Base-by-base conservation (phyloP, 2,329 filamentous ascomycete genomes). In the Penicillium sp. region DNA sequence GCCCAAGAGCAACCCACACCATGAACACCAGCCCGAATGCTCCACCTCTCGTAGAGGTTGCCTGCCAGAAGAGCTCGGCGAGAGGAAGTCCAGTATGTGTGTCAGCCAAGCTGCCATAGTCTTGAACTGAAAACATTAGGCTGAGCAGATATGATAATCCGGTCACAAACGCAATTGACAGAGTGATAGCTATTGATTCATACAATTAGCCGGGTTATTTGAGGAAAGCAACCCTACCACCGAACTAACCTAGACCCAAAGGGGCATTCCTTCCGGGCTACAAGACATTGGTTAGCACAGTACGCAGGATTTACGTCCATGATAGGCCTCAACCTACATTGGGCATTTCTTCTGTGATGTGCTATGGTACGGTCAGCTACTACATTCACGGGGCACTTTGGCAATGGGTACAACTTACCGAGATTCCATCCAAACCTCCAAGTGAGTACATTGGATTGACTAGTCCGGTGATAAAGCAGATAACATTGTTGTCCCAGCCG, bases 1-100 rank as follows among this genome's bases (percentile, higher is more conserved):
- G 70, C 0, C 70, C 70, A 1, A 72, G 57, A 9, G 70, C 70
- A 14, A 72, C 38, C 63, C 69, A 73, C 6, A 73, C 59, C 50
- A 73, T 67, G 51, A 83, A 72, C 0, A 83, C 73, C 5, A 85
- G 68, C 0, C 78, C 81, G 0, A 80, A 78, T 0, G 82, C 79
- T 0, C 81, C 82, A 0, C 77, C 77, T 0, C 72, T 73, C 0
- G 75, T 79, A 1, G 78, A 76, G 0, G 82, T 84, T 1, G 80
- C 81, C 63, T 85, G 83, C 16, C 67, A 77, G 68, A 88, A 90
- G 50, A 90, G 83, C 47, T 85, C 83, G 8, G 85, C 83, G n/a
- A 89, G 81, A 0, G 87, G 86, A 53, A 85, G 85, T 1, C 80
- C 70, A 3, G 69, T 73, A 5, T 57, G 60, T 2, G 67, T 67